phyloP scores from a whole-genome alignment of 2,329 filamentous ascomycete species.

The Xylariaceae sp. region DNA sequence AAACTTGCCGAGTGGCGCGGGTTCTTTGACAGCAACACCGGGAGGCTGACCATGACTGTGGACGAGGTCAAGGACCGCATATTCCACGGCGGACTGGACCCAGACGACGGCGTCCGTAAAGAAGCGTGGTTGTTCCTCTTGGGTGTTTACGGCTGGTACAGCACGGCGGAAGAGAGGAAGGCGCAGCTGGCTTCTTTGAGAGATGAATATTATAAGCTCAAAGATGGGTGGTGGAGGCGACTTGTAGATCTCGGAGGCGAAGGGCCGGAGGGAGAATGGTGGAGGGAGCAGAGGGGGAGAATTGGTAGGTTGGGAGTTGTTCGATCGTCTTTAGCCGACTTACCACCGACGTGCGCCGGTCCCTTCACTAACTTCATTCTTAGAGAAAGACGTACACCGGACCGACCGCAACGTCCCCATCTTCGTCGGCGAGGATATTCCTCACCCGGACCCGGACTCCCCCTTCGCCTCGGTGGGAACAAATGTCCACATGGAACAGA shows the following conservation, averaged over 20 bases:
- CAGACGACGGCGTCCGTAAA: constrained; percentile 87
- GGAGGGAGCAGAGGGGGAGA: constrained; percentile 86
- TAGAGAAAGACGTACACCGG: constrained; percentile 97
- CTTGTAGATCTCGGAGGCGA: constrained; percentile 77
- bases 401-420: constrained; percentile 94
- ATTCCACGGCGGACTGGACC: constrained; percentile 86
- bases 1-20: constrained; percentile 82
- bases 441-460: constrained; percentile 91
- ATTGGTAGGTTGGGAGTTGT: constrained; percentile 94
- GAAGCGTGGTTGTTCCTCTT: constrained; percentile 95
- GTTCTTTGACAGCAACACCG: constrained; percentile 75
- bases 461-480: constrained; percentile 90
- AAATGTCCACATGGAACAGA: constrained; percentile 95
- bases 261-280: constrained; percentile 84
- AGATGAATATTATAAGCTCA: constrained; percentile 90
- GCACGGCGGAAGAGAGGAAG: constrained; percentile 76
- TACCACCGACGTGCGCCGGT: too few species aligned
- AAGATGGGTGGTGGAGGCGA: constrained; percentile 93
- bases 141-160: constrained; percentile 90
- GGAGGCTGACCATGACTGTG: constrained; percentile 69
- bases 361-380: constrained; percentile 17
- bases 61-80: constrained; percentile 97
- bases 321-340: too few species aligned
- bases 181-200: constrained; percentile 77
- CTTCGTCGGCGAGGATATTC: constrained; percentile 92